Evolutionary conservation across 2,329 filamentous ascomycete species (phyloP), one percentile per base, ranked within the genome.

Genomic region (Colletotrichum filicis): DNA sequence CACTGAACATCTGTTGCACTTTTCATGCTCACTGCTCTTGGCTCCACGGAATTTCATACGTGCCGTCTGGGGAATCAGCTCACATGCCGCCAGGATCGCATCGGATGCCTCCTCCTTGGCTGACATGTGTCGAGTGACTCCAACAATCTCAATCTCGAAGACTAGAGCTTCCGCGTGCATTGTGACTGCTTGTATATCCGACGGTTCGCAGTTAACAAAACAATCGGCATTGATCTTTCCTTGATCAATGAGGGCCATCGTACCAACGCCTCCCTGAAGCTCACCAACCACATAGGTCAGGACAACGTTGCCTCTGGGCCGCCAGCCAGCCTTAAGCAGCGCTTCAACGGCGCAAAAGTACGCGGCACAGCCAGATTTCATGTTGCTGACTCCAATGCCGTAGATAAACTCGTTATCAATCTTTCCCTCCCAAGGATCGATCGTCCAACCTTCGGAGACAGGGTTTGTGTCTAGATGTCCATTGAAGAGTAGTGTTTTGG

Each of bases 311-410:
- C 37, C 37, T 42, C 37, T 16, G 3, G 37, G 78, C 32, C 26
- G 30, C 78, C 78, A 79, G 28, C 77, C 76, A 56, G 58, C 56
- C 12, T 60, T 64, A 46, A 71, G 73, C 8, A 79, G 70, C 1
- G 76, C 68, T 49, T 78, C 71, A n/a, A 78, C 78, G 6, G 77
- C 77, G 63, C 77, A 77, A 64, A 71, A 79, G 72, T 78, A 79
- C 35, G 78, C 78, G 1, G 78, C 78, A 65, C 77, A 79, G 28
- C 78, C 78, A 3, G 77, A 76, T 57, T 79, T 79, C 78, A 79
- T 79, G 72, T 79, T 79, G 60, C 76, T 78, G 68, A 79, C 78
- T 30, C 78, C 78, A 56, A 79, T 79, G 49, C 78, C 78, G 68
- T 79, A 79, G 32, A 80, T 76, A 66, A 79, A 79, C 7, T 77